phyloP scores from a whole-genome alignment of 345 rosid species.

The Laguncularia racemosa region DNA sequence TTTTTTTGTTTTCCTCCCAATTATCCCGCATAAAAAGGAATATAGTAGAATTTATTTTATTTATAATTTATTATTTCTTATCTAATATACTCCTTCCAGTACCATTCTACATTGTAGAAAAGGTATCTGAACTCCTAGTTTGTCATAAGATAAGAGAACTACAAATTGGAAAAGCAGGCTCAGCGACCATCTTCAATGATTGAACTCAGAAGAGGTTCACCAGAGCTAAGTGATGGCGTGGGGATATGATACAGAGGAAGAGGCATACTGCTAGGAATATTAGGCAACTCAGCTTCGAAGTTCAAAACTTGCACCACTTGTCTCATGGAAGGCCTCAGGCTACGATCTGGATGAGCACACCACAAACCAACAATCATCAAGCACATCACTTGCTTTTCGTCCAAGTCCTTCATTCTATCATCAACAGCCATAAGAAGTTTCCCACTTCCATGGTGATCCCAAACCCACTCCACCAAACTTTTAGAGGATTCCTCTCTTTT shows the following conservation, averaged over 20 bases:
- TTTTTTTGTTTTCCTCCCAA: too few relatives aligned
- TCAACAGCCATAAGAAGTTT: constrained; percentile 27
- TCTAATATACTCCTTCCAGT: too few relatives aligned
- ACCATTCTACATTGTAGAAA: too few relatives aligned
- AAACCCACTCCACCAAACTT: constrained; percentile 41
- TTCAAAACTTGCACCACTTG: constrained; percentile 47
- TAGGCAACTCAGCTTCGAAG: constrained; percentile 32
- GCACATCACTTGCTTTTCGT: constrained; percentile 27
- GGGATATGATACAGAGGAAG: constrained; percentile 26
- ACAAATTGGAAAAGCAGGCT: neutral
- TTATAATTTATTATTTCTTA: too few relatives aligned
- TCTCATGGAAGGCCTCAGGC: constrained; percentile 36
- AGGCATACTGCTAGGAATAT: constrained; percentile 36
- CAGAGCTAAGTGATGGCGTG: constrained; percentile 16
- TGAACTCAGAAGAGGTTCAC: constrained; percentile 16
- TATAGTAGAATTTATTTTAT: too few relatives aligned
- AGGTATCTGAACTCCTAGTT: too few relatives aligned
- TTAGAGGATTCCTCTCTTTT: constrained; percentile 6
- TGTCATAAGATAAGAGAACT: too few relatives aligned
- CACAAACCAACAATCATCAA: constrained; percentile 47
- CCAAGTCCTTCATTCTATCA: constrained; percentile 22
- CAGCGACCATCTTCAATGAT: constrained; percentile 28
- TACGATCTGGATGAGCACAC: constrained; percentile 54
- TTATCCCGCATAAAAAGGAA: too few relatives aligned
- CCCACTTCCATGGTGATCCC: constrained; percentile 35